Evolutionary conservation across 2,329 filamentous ascomycete genomes (phyloP).

Genomic region (Didymella arachidicola): DNA sequence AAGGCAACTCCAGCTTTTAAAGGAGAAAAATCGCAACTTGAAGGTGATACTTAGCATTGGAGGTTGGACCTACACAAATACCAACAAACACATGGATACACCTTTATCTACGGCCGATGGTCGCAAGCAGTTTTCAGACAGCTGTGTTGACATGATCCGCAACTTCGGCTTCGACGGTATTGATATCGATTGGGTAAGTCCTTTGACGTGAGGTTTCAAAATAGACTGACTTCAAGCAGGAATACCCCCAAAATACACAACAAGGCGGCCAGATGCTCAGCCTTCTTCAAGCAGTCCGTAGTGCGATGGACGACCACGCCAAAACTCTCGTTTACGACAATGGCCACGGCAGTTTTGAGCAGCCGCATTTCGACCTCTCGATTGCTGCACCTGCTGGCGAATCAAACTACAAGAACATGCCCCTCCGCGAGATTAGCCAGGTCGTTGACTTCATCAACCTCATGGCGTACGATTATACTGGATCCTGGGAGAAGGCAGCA

Average conservation of each 20-base stretch:
- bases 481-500: conserved; percentile 75
- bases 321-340: conserved; percentile 36
- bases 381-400: conserved; percentile 57
- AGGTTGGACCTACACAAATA: conserved; percentile 75
- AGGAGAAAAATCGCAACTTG: conserved; percentile 77
- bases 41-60: conserved; percentile 85
- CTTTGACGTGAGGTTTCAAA: background rate
- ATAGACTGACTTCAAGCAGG: conserved; percentile 36
- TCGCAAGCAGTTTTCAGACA: conserved; percentile 71
- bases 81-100: conserved; percentile 71
- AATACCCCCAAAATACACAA: conserved; percentile 53
- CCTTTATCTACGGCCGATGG: conserved; percentile 70
- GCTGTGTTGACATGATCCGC: conserved; percentile 77
- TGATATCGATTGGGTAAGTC: background rate
- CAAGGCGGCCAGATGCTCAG: conserved; percentile 53
- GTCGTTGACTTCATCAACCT: conserved; percentile 60
- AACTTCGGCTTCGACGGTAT: conserved; percentile 73
- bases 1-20: conserved; percentile 78
- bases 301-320: conserved; percentile 53
- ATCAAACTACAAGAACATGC: conserved; percentile 53
- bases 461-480: conserved; percentile 67
- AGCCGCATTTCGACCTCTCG: conserved; percentile 54
- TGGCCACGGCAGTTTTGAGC: conserved; percentile 21
- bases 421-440: conserved; percentile 52
- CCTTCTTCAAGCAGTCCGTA: conserved; percentile 50